Conservation (phyloP, 202 grass and related monocot genomes). For the Hordeum pubiflorum region DNA sequence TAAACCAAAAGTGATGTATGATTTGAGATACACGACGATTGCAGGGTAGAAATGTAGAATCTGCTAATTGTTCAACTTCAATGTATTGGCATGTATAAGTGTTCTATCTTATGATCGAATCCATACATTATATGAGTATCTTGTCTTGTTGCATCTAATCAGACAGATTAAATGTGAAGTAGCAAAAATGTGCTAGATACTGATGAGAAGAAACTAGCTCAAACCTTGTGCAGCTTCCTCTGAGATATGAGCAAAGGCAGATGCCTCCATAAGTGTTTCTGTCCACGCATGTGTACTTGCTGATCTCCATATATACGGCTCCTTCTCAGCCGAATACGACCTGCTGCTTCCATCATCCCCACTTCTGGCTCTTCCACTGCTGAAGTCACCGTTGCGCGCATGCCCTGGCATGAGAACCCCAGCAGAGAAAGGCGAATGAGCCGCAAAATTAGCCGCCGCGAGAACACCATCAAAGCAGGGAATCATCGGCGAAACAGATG, state of each 20-base stretch:
- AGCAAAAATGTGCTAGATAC: neutral
- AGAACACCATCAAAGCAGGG: constrained; percentile 56
- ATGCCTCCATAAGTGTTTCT: constrained; percentile 84
- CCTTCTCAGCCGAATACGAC: constrained; percentile 47
- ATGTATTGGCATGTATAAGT: neutral
- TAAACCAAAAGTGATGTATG: neutral
- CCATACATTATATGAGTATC: neutral
- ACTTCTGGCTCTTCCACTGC: constrained; percentile 41
- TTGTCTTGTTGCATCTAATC: neutral
- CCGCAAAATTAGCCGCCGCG: constrained; percentile 47
- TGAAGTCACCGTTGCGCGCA: constrained; percentile 24
- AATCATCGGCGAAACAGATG: constrained; percentile 51
- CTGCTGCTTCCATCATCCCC: constrained; percentile 39
- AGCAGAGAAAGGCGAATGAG: constrained; percentile 72
- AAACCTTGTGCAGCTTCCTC: constrained; percentile 51
- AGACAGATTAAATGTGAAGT: neutral
- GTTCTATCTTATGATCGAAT: neutral
- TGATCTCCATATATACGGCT: constrained; percentile 64
- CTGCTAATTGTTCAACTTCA: neutral
- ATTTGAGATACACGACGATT: neutral
- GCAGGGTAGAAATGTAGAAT: neutral
- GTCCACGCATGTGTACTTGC: constrained; percentile 75
- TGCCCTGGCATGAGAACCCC: constrained; percentile 72
- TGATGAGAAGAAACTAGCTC: neutral
- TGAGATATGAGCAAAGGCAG: constrained; percentile 65